Evolutionary conservation across 208 protist genomes (phyloP), one percentile per base, ranked within the genome.

Genomic region (Lotmaria passim): DNA sequence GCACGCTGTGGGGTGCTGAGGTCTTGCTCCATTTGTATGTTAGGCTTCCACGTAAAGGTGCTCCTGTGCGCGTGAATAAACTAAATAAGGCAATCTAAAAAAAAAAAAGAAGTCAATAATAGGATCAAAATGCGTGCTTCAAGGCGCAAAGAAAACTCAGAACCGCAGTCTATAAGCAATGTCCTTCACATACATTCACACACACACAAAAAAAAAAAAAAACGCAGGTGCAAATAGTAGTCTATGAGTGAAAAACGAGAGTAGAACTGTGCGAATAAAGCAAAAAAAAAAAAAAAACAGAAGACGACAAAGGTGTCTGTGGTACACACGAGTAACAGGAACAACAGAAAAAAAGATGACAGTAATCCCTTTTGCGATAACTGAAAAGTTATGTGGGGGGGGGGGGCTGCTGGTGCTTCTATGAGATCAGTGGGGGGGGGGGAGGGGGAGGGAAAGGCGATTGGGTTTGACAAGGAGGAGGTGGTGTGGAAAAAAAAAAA

Each of bases 11-110:
- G 59, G 7, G 41, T 67, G 28, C 7, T 33, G 21, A 44, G 31
- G 17, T 50, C 17, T 34, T 41, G 58, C 38, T 67, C 38, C 51
- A 61, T 48, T 23, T n/a, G n/a, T n/a, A n/a, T n/a, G n/a, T n/a
- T n/a, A n/a, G n/a, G n/a, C n/a, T n/a, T n/a, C n/a, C n/a, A n/a
- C n/a, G n/a, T n/a, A n/a, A n/a, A n/a, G n/a, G n/a, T n/a, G n/a
- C n/a, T n/a, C n/a, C n/a, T n/a, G n/a, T n/a, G n/a, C n/a, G n/a
- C n/a, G n/a, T n/a, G n/a, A n/a, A n/a, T n/a, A n/a, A n/a, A n/a
- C n/a, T n/a, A n/a, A n/a, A n/a, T n/a, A n/a, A n/a, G n/a, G n/a
- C n/a, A n/a, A n/a, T 14, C 6, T 12, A 39, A 39, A 14, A 39
- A 39, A 14, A 50, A 30, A 61, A 17, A 39, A 17, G 24, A 36